Percentiles rank a stretch among this genome's conserved stretches.
Evolutionary conservation across 75 land plant genomes (phyloP).

Genomic region (Pseudotsuga menziesii): DNA sequence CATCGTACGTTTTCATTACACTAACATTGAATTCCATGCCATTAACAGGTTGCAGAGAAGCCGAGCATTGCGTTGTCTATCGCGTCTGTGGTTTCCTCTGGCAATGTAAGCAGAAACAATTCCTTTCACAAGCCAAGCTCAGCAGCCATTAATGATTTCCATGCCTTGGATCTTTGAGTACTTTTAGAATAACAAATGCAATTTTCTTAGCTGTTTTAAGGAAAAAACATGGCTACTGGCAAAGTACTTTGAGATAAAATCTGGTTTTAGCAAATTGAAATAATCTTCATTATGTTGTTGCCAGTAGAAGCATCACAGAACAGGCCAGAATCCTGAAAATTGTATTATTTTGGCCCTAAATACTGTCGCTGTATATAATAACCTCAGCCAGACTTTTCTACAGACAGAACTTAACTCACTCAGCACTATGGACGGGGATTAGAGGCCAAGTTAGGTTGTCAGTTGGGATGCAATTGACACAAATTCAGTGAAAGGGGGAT

Average conservation of each 20-base stretch:
- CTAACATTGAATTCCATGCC: not conserved
- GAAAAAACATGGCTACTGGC: not conserved
- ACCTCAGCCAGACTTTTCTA: not conserved
- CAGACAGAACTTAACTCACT: not conserved
- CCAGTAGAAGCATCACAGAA: not conserved
- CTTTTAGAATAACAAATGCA: not conserved
- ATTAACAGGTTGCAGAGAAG: conserved; percentile 91
- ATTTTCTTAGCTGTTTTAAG: not conserved
- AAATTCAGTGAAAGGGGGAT: too few species aligned
- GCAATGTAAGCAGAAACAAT: conserved; percentile 38
- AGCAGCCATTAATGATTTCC: not conserved
- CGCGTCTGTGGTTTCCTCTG: conserved; percentile 68
- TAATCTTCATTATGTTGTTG: not conserved
- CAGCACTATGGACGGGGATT: not conserved
- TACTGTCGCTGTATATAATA: not conserved
- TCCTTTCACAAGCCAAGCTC: not conserved
- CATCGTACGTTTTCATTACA: not conserved
- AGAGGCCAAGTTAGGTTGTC: not conserved
- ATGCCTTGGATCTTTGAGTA: not conserved
- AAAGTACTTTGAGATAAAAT: not conserved
- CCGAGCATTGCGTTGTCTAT: conserved; percentile 93
- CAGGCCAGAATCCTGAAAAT: not conserved
- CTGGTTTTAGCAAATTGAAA: not conserved
- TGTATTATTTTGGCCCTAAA: not conserved
- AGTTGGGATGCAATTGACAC: too few species aligned